A percentile compares a stretch with the other conserved stretches of the same genome.
Conservation (phyloP, 139 green algal species). For the Haematococcus lacustris region DNA sequence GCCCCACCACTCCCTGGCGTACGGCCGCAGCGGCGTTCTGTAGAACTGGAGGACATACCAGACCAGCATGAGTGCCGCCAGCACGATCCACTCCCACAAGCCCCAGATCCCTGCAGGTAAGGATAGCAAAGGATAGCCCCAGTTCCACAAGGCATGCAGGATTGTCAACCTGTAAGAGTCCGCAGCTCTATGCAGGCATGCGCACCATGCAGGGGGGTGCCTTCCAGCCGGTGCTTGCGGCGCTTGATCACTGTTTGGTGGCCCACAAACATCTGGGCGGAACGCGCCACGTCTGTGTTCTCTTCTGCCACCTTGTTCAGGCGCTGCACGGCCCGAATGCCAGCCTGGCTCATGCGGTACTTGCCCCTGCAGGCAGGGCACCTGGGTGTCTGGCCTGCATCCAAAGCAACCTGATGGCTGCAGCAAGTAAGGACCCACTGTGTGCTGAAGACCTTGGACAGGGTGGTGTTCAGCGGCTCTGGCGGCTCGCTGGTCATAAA, state of each 20-base stretch:
- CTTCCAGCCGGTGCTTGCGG: conserved; percentile 16
- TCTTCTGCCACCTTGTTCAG: conserved; percentile 3
- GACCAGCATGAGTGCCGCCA: conserved; percentile 7
- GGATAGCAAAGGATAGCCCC: too few relatives aligned
- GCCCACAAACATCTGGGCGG: too few relatives aligned
- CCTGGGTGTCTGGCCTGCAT: too few relatives aligned
- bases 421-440: too few relatives aligned
- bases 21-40: background rate
- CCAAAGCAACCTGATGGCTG: too few relatives aligned
- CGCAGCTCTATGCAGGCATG: too few relatives aligned
- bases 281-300: too few relatives aligned
- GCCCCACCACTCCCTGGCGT: conserved; percentile 3
- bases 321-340: background rate
- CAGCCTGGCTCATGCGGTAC: conserved; percentile 3
- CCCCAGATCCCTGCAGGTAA: conserved; percentile 27
- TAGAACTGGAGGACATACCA: conserved; percentile 15
- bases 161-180: too few relatives aligned
- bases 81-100: conserved; percentile 33
- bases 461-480: conserved; percentile 28
- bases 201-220: conserved; percentile 18
- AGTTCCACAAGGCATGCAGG: too few relatives aligned
- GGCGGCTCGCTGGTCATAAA: conserved; percentile 32
- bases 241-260: too few relatives aligned
- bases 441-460: conserved; percentile 27
- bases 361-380: too few relatives aligned